Base-by-base conservation (phyloP, 2,329 filamentous ascomycete species). In the Blastomyces silverae region DNA sequence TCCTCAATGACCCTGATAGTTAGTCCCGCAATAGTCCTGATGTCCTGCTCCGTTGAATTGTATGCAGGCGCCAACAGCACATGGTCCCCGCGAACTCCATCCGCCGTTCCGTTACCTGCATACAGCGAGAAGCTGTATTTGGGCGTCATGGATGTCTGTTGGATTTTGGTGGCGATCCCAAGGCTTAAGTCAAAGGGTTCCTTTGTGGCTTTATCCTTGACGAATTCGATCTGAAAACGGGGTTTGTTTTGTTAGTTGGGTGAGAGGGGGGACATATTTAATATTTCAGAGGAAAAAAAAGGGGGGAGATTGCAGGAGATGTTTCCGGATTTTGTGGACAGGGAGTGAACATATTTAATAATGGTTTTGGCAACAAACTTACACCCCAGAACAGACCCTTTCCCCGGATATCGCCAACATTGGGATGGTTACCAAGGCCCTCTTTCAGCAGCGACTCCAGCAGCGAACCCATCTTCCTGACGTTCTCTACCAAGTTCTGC, bases 1-100 rank as follows among this genome's bases (percentile, higher is more conserved):
- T 84, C 82, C 17, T 78, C 72, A 28, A 89, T 74, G 22, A 88
- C 80, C n/a, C 72, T 76, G 3, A 73, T 75, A 2, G 85, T 77
- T 0, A 76, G 79, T 22, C 81, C 76, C 1, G 84, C 84, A 63
- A 89, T 83, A 31, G 77, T 71, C 17, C 84, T 79, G 62, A 89
- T 77, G 25, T 89, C 85, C 8, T 79, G 78, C 55, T 76, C 75
- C 0, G 81, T 85, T 28, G 87, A 80, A 56, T 84, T 90, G 75
- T 86, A 91, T 0, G 89, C 82, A 5, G 89, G 89, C 0, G 88
- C 84, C 13, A 92, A 70, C 34, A 92, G 80, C 46, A 91, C 78
- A 73, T 90, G 87, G 70, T 92, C 89, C 11, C 89, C 89, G 0
- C 73, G 72, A n/a, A 73, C 71, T 1, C 83, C 79, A 56, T 89